phyloP scores from a whole-genome alignment of 208 protist species.

The Histomonas meleagridis region DNA sequence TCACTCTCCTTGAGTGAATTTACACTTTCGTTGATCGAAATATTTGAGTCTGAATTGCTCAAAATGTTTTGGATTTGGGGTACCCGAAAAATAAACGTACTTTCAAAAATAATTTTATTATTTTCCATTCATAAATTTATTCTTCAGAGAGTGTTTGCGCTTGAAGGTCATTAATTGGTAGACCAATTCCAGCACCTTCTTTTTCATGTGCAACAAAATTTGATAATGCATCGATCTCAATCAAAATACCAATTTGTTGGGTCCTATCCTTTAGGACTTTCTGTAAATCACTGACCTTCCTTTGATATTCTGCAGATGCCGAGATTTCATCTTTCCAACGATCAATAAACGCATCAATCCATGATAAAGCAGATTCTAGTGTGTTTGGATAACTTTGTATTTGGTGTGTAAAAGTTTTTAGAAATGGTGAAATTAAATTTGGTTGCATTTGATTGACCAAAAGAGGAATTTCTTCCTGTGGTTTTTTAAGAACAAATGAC shows the following conservation, averaged over 20 bases:
- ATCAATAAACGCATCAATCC: constrained; percentile 3
- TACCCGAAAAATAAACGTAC: too few relatives aligned
- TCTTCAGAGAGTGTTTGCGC: neutral
- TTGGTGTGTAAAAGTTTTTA: neutral
- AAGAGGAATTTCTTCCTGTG: neutral
- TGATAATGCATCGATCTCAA: neutral
- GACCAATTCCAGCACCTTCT: constrained; percentile 1
- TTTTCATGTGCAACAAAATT: neutral
- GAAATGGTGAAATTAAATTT: neutral
- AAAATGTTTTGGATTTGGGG: too few relatives aligned
- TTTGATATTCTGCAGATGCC: neutral
- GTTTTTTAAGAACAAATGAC: neutral
- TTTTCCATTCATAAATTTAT: too few relatives aligned
- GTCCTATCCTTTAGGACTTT: neutral
- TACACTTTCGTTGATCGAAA: too few relatives aligned
- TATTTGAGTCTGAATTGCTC: too few relatives aligned
- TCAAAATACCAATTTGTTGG: constrained; percentile 26
- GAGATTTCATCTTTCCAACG: neutral
- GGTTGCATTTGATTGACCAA: neutral
- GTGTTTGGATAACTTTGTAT: neutral
- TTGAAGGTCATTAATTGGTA: neutral
- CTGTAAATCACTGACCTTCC: neutral
- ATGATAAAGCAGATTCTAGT: neutral
- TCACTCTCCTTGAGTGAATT: too few relatives aligned
- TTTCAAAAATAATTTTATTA: too few relatives aligned